Conservation (phyloP, 2,329 filamentous ascomycete species). For the Exophiala xenobiotica region DNA sequence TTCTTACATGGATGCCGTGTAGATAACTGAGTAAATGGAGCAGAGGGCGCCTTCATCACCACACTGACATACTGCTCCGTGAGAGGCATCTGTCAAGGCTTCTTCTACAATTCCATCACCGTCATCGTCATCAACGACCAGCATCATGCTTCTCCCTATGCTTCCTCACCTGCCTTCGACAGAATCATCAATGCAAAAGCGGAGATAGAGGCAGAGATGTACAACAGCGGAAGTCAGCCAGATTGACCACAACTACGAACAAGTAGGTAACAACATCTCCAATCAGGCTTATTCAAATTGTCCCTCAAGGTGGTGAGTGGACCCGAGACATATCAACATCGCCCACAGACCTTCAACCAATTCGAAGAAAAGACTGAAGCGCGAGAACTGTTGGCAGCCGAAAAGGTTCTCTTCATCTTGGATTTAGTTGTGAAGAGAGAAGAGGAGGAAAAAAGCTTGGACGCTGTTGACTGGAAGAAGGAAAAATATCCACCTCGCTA, state of each 20-base stretch:
- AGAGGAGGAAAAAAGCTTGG: conserved; percentile 7
- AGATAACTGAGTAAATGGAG: too few relatives aligned
- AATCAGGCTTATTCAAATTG: conserved; percentile 32
- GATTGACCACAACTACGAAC: background rate
- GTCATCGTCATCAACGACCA: too few relatives aligned
- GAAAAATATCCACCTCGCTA: conserved; percentile 10
- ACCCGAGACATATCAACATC: conserved; percentile 33
- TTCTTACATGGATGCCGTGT: too few relatives aligned
- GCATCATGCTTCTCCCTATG: too few relatives aligned
- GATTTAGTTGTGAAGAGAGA: conserved; percentile 33
- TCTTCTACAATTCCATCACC: too few relatives aligned
- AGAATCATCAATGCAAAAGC: too few relatives aligned
- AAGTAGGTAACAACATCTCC: conserved; percentile 26
- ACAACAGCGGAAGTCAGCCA: too few relatives aligned
- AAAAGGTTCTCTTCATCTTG: conserved; percentile 31
- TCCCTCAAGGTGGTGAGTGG: conserved; percentile 32
- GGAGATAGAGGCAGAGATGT: too few relatives aligned
- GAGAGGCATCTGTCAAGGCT: too few relatives aligned
- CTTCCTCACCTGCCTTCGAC: too few relatives aligned
- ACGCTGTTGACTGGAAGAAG: conserved; percentile 2
- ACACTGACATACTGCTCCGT: too few relatives aligned
- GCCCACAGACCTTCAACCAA: conserved; percentile 31
- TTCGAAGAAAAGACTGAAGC: conserved; percentile 16
- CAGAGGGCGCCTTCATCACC: too few relatives aligned
- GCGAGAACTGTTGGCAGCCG: conserved; percentile 28